Evolutionary conservation across 2,329 filamentous ascomycete species (phyloP).

Genomic region (Epichloe brachyelytri): DNA sequence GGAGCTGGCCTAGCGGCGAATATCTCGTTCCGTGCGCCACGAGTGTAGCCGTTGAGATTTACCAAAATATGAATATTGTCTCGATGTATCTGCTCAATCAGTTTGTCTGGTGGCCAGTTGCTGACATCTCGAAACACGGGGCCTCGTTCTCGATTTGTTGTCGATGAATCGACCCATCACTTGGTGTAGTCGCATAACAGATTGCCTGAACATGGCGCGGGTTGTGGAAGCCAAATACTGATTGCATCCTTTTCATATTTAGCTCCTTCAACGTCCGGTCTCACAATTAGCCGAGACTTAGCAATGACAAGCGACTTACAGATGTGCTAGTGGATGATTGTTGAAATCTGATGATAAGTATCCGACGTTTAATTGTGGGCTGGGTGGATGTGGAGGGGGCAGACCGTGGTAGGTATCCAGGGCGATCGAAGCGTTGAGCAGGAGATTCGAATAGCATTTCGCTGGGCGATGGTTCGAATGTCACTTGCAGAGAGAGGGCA

Average conservation of each 20-base stretch:
- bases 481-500: conserved; percentile 85
- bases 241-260: conserved; percentile 60
- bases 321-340: conserved; percentile 87
- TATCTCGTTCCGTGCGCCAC: conserved; percentile 92
- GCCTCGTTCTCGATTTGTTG: conserved; percentile 88
- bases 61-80: conserved; percentile 91
- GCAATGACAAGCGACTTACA: conserved; percentile 35
- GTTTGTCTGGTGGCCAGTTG: conserved; percentile 68
- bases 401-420: conserved; percentile 75
- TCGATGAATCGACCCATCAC: conserved; percentile 79
- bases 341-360: conserved; percentile 99
- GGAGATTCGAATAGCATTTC: conserved; percentile 87
- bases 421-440: conserved; percentile 74
- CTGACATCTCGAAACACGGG: conserved; percentile 80
- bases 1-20: conserved; percentile 91
- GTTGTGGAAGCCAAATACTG: conserved; percentile 88
- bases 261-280: neutral
- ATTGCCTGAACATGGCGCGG: conserved; percentile 62
- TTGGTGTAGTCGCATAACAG: conserved; percentile 89
- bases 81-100: conserved; percentile 73
- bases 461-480: conserved; percentile 85
- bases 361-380: conserved; percentile 75
- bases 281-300: neutral
- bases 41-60: conserved; percentile 96
- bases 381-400: conserved; percentile 72